Evolutionary conservation across 2,329 filamentous ascomycete genomes (phyloP), one percentile per base, ranked within the genome.

Genomic region (Penicillium brevicompactum): DNA sequence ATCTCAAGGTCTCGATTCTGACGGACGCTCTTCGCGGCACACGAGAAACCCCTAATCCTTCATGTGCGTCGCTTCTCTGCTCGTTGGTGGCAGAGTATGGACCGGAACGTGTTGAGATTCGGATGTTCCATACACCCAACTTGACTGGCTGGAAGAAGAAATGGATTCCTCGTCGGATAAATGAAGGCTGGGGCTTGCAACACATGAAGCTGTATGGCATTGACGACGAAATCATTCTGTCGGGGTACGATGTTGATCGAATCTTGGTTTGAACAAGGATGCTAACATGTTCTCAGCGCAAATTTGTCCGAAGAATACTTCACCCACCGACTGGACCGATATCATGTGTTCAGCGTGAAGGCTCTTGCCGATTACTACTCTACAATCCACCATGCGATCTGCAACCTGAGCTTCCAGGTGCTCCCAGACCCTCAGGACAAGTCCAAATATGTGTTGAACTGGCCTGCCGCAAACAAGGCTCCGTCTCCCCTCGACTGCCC

Each of bases 151-250:
- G 95, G 54, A 85, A 88, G 48, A 97, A 97, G 76, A 87, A 87
- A 67, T 80, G 90, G 62, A 85, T 97, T 2, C 94, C 94, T 0
- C 90, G 86, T 69, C 84, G 94, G 18, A 93, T 99, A 71, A 99
- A 99, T 65, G 94, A 99, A 76, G 94, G 94, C 16, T 99, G 94
- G 94, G 94, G 94, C 1, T 76, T 99, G 58, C 94, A 99, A 71
- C 94, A 99, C 70, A 99, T 99, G 93, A 99, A 99, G 81, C 80
- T 99, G 0, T 99, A 99, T 66, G 94, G 94, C 0, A 80, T 96
- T 21, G 94, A 99, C 66, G 92, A 99, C 68, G 92, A 96, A 73
- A 89, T 99, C 55, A 93, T 99, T 61, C 85, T 99, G 66, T 96
- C 92, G 7, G 92, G 92, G 85, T 91, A 82, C 59, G 78, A 34